phyloP scores from a whole-genome alignment of 2,329 filamentous ascomycete species.

The Colletotrichum sp. region DNA sequence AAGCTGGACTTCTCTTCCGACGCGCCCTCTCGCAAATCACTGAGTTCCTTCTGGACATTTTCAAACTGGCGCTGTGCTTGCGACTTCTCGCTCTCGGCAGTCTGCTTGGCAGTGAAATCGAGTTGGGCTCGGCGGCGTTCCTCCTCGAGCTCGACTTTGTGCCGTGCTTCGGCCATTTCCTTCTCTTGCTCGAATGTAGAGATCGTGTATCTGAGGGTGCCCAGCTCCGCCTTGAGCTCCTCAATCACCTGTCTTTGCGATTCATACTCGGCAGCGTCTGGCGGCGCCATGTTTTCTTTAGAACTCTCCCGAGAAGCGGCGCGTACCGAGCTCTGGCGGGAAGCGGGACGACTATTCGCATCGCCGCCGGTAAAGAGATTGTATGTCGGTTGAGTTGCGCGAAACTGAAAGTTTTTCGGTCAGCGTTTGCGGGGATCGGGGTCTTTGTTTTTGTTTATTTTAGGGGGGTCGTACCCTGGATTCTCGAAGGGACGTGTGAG shows the following conservation, averaged over 20 bases:
- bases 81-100: conserved; percentile 60
- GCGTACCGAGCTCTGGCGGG: conserved; percentile 48
- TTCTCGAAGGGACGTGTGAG: conserved; percentile 38
- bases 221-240: conserved; percentile 87
- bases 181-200: conserved; percentile 88
- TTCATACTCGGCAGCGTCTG: conserved; percentile 64
- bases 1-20: conserved; percentile 67
- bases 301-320: conserved; percentile 61
- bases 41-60: conserved; percentile 54
- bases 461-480: conserved; percentile 39
- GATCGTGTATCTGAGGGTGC: conserved; percentile 85
- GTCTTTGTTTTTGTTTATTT: conserved; percentile 16
- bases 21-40: conserved; percentile 52
- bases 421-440: background rate
- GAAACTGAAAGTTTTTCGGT: conserved; percentile 40
- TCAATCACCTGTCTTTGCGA: conserved; percentile 66
- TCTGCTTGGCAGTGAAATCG: conserved; percentile 73
- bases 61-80: conserved; percentile 57
- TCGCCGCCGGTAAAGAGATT: conserved; percentile 64
- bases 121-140: conserved; percentile 81
- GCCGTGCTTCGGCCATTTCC: conserved; percentile 77
- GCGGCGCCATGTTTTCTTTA: conserved; percentile 64
- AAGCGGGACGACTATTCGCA: conserved; percentile 37
- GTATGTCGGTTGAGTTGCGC: conserved; percentile 60
- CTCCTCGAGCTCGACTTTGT: conserved; percentile 84